A percentile compares a stretch with the other conserved stretches of the same genome.
Conservation (phyloP, 257 asterid species). For the Gentiana macrophylla region DNA sequence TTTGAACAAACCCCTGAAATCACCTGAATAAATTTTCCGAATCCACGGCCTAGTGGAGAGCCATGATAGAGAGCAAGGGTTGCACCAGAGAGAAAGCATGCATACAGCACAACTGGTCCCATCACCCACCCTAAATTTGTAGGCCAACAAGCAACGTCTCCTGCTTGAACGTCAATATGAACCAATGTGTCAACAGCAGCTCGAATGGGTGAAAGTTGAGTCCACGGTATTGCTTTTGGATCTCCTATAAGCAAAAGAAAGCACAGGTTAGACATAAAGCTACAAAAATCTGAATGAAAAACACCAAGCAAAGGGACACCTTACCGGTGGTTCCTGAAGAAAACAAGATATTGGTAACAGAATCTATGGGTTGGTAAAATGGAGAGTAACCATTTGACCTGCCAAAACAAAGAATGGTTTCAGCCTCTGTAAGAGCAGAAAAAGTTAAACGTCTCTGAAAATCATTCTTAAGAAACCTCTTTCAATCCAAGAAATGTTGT, state of each 20-base stretch:
- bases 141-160: slow-evolving; percentile 86
- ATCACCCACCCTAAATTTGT: slow-evolving; percentile 97
- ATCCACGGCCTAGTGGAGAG: slow-evolving; percentile 71
- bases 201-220: slow-evolving; percentile 84
- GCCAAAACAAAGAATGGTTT: slow-evolving; percentile 13
- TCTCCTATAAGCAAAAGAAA: slow-evolving; percentile 41
- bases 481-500: too few species aligned
- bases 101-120: slow-evolving; percentile 77
- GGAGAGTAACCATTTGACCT: slow-evolving; percentile 50
- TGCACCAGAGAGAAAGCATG: slow-evolving; percentile 77
- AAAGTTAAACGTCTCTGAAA: not conserved
- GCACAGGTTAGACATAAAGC: not conserved
- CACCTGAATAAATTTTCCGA: slow-evolving; percentile 91
- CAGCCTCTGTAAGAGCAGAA: not conserved
- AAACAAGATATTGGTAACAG: slow-evolving; percentile 72
- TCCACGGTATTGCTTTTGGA: slow-evolving; percentile 96
- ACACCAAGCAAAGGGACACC: slow-evolving; percentile 3
- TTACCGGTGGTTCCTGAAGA: slow-evolving; percentile 95
- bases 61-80: slow-evolving; percentile 96
- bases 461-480: not conserved
- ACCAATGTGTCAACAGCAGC: slow-evolving; percentile 79
- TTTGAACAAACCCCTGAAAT: not conserved
- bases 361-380: slow-evolving; percentile 50
- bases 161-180: slow-evolving; percentile 40
- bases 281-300: not conserved